Conservation (phyloP, 2,329 filamentous ascomycete species). For the Annulohypoxylon truncatum region DNA sequence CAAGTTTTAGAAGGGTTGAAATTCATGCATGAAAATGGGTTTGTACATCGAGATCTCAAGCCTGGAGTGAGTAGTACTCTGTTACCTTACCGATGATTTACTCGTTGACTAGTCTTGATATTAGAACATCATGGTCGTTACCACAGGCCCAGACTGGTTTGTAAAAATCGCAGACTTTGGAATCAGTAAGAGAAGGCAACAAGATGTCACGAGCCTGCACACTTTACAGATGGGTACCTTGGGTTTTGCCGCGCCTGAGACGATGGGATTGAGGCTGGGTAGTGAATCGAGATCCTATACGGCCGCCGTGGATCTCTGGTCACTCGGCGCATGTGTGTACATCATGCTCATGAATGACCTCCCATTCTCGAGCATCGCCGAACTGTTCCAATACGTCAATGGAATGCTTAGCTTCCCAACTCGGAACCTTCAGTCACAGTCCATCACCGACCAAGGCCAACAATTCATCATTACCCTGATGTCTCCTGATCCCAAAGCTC, state of each 20-base stretch:
- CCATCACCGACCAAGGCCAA: neutral
- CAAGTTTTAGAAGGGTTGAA: neutral
- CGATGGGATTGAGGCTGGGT: neutral
- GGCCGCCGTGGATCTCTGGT: neutral
- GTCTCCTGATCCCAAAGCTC: neutral
- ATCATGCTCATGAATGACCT: neutral
- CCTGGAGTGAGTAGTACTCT: neutral
- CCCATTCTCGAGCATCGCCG: neutral
- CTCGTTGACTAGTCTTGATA: neutral
- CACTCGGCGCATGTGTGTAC: neutral
- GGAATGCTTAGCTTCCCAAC: neutral
- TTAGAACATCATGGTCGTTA: neutral
- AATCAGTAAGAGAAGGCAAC: neutral
- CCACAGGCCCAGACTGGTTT: neutral
- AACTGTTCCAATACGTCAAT: neutral
- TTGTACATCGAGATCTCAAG: neutral
- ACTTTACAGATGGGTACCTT: neutral
- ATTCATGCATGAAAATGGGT: neutral
- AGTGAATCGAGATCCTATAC: neutral
- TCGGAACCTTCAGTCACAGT: neutral
- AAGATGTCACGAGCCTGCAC: neutral
- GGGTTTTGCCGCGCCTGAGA: neutral
- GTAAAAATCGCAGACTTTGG: neutral
- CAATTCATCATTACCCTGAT: neutral
- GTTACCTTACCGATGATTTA: neutral